Conservation (phyloP, 495 filamentous ascomycete genomes). For the Hyaloscypha variabilis region DNA sequence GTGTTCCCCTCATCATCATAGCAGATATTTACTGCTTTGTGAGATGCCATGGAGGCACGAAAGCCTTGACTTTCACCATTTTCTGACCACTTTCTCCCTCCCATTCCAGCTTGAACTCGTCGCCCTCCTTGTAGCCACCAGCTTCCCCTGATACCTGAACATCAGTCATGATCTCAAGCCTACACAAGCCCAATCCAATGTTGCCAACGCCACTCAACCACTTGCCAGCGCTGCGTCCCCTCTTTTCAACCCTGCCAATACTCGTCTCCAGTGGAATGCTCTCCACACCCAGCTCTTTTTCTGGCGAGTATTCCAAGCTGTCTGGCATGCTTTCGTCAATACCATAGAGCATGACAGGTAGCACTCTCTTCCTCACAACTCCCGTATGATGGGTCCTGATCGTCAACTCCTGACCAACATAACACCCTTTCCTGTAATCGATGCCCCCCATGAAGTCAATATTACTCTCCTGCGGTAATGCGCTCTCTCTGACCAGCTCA, state of each 20-base stretch:
- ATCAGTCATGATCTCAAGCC: constrained; percentile 87
- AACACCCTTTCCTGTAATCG: constrained; percentile 95
- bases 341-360: constrained; percentile 78
- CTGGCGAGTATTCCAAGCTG: constrained; percentile 51
- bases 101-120: constrained; percentile 49
- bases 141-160: constrained; percentile 40
- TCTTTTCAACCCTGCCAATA: constrained; percentile 47
- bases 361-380: constrained; percentile 86
- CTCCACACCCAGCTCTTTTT: constrained; percentile 22
- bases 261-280: constrained; percentile 36
- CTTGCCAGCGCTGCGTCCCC: constrained; percentile 73
- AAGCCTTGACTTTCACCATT: constrained; percentile 74
- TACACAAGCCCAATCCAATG: constrained; percentile 83
- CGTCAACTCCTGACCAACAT: constrained; percentile 94
- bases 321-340: constrained; percentile 36
- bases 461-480: constrained; percentile 82
- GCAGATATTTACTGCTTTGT: constrained; percentile 9
- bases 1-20: constrained; percentile 1
- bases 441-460: constrained; percentile 81
- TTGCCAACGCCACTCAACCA: constrained; percentile 78
- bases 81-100: constrained; percentile 5
- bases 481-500: constrained; percentile 69
- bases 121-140: constrained; percentile 46
- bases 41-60: constrained; percentile 77
- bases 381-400: constrained; percentile 93